A percentile compares a stretch with the other conserved stretches of the same genome.
Evolutionary conservation across 2,329 filamentous ascomycete species (phyloP).

Genomic region (Aspergillus ochraceus): DNA sequence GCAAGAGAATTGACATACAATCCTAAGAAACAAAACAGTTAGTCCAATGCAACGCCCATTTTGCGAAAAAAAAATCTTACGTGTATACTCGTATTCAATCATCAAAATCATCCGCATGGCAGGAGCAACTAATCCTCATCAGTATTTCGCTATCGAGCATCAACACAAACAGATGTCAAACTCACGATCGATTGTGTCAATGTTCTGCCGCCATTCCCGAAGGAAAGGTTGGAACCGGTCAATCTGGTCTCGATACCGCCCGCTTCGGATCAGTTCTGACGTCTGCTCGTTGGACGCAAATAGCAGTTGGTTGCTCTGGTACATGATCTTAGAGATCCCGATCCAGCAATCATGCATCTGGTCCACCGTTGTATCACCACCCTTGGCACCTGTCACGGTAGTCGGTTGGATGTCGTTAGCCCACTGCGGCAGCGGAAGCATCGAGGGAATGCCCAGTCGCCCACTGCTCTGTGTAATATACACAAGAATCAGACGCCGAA

Average conservation of each 20-base stretch:
- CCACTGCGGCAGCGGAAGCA: conserved; percentile 67
- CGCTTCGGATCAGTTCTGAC: conserved; percentile 81
- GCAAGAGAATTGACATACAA: conserved; percentile 92
- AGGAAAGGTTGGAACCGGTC: conserved; percentile 79
- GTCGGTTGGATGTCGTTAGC: conserved; percentile 39
- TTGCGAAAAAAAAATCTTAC: conserved; percentile 48
- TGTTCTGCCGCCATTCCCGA: conserved; percentile 74
- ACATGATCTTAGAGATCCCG: conserved; percentile 89
- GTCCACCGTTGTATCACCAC: conserved; percentile 49
- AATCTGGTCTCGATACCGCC: conserved; percentile 77
- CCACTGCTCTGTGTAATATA: conserved; percentile 95
- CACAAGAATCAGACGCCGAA: conserved; percentile 82
- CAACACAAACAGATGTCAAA: background rate
- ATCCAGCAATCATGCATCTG: conserved; percentile 81
- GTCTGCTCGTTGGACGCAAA: conserved; percentile 88
- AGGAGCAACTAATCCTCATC: conserved; percentile 47
- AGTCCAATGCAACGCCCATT: conserved; percentile 10
- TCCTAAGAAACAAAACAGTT: conserved; percentile 25
- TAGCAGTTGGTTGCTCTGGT: conserved; percentile 81
- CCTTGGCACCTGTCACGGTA: conserved; percentile 27
- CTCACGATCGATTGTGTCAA: conserved; percentile 68
- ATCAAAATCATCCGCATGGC: conserved; percentile 73
- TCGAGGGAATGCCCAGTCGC: conserved; percentile 86
- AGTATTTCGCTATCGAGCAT: background rate
- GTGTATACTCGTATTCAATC: conserved; percentile 94